Percentiles rank a stretch among this genome's conserved stretches.
phyloP scores from a whole-genome alignment of 257 asterid species.

The Jasminum sambac region DNA sequence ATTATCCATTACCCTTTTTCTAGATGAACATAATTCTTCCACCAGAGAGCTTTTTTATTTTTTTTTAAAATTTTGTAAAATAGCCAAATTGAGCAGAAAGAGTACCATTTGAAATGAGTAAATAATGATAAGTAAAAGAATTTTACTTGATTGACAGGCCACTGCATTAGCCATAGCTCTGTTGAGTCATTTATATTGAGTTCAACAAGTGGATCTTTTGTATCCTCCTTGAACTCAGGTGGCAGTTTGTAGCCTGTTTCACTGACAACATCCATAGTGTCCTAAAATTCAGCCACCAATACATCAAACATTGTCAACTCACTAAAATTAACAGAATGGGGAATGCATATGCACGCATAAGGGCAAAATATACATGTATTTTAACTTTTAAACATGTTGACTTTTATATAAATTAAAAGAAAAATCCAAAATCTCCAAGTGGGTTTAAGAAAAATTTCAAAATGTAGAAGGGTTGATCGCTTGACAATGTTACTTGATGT shows the following conservation, averaged over 20 bases:
- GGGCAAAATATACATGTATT: no score
- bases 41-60: neutral
- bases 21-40: neutral
- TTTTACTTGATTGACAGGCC: slow-evolving; percentile 59
- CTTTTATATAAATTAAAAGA: no score
- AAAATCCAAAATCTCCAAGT: no score
- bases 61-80: neutral
- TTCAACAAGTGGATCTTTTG: slow-evolving; percentile 52
- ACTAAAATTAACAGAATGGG: neutral
- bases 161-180: slow-evolving; percentile 76
- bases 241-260: slow-evolving; percentile 45
- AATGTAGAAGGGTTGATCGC: no score
- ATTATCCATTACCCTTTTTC: neutral
- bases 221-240: slow-evolving; percentile 48
- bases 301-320: neutral
- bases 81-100: neutral
- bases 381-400: no score
- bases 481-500: no score
- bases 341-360: neutral
- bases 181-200: slow-evolving; percentile 47
- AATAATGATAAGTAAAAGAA: neutral
- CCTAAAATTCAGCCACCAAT: slow-evolving; percentile 11
- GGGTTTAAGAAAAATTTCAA: no score
- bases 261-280: slow-evolving; percentile 28
- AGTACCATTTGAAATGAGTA: neutral